Evolutionary conservation across 192 early-diverging fungal genomes (phyloP).

Genomic region (Coemansia sp.): DNA sequence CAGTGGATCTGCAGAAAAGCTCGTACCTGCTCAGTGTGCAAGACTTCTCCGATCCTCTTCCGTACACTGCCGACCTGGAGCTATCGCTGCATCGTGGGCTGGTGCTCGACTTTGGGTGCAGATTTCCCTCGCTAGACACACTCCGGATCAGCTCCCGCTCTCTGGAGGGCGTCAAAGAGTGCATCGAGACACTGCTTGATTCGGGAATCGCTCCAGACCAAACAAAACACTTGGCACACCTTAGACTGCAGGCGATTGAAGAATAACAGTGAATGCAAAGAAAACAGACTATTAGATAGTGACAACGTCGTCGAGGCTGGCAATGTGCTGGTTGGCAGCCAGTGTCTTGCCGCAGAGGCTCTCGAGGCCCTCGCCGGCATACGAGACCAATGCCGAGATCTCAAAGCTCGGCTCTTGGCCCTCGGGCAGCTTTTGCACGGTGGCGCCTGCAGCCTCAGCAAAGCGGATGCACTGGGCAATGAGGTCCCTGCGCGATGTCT

Average conservation of each 20-base stretch:
- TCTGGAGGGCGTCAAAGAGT: not conserved
- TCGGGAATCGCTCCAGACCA: not conserved
- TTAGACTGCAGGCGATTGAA: not conserved
- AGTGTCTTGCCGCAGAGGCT: slow-evolving; percentile 62
- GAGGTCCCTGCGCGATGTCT: slow-evolving; percentile 89
- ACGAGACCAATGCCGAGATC: slow-evolving; percentile 85
- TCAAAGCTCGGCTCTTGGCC: slow-evolving; percentile 64
- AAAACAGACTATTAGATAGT: slow-evolving; percentile 13
- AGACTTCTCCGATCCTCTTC: too few species aligned
- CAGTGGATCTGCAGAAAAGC: not conserved
- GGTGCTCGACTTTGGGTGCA: not conserved
- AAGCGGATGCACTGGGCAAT: slow-evolving; percentile 85
- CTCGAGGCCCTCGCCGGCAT: slow-evolving; percentile 91
- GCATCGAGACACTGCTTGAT: not conserved
- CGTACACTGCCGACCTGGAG: not conserved
- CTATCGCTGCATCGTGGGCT: not conserved
- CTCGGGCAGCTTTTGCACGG: slow-evolving; percentile 55
- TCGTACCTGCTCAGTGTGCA: not conserved
- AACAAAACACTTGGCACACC: not conserved
- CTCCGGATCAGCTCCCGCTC: not conserved
- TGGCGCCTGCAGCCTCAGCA: slow-evolving; percentile 80
- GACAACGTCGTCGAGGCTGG: slow-evolving; percentile 19
- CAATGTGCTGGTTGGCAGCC: slow-evolving; percentile 35
- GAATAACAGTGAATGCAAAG: not conserved
- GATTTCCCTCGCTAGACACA: not conserved